phyloP scores from a whole-genome alignment of 2,329 filamentous ascomycete genomes.

The Sarocladiaceae sp. region DNA sequence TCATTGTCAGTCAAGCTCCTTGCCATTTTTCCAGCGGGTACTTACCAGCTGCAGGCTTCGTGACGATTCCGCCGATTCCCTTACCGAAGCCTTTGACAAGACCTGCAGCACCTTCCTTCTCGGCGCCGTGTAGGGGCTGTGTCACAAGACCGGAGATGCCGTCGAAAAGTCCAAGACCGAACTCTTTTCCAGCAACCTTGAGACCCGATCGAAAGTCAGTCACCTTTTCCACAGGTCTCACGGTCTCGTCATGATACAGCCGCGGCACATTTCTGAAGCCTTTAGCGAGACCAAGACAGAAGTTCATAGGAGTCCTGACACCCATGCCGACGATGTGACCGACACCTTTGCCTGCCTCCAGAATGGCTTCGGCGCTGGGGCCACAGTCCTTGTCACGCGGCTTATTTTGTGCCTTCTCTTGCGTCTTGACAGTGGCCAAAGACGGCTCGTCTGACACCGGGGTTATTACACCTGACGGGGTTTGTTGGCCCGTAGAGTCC shows the following conservation, averaged over 20 bases:
- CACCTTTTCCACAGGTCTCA: slow-evolving; percentile 72
- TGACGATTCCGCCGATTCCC: slow-evolving; percentile 71
- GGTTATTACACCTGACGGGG: slow-evolving; percentile 14
- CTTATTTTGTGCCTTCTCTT: no score
- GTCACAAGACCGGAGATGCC: slow-evolving; percentile 75
- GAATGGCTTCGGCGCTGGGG: slow-evolving; percentile 46
- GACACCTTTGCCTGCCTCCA: slow-evolving; percentile 61
- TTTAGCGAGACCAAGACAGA: slow-evolving; percentile 73
- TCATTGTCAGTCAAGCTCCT: slow-evolving; percentile 2
- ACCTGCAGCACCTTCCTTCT: slow-evolving; percentile 46
- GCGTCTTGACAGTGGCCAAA: no score
- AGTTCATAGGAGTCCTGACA: slow-evolving; percentile 76
- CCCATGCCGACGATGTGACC: slow-evolving; percentile 68
- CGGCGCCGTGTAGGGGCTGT: slow-evolving; percentile 60
- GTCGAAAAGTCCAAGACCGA: slow-evolving; percentile 72
- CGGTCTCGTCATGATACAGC: slow-evolving; percentile 77
- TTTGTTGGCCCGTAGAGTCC: background rate
- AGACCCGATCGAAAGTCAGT: slow-evolving; percentile 71
- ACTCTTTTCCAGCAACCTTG: slow-evolving; percentile 70
- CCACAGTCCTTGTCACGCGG: background rate
- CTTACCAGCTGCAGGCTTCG: slow-evolving; percentile 76
- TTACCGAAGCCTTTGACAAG: slow-evolving; percentile 75
- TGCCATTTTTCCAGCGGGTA: slow-evolving; percentile 10
- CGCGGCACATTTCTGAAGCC: slow-evolving; percentile 85
- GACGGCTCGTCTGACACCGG: slow-evolving; percentile 17